These are phyloP conservation scores for Astraeus odoratus DNA, from an alignment of 768 basidiomycete species.

Conservation along the genomic window DNA sequence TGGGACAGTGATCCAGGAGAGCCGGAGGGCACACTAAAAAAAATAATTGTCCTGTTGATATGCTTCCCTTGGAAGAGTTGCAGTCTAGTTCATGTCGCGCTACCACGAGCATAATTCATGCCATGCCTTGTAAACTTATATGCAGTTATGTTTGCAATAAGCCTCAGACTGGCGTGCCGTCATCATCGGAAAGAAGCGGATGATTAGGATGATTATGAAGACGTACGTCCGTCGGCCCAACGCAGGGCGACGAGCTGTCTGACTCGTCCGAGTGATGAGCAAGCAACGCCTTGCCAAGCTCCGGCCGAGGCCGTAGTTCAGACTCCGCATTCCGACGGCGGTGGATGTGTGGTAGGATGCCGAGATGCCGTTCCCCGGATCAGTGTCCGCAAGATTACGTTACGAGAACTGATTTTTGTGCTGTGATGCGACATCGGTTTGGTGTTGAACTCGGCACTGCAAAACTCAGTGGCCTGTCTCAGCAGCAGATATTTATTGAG, in stretches of 20 bases:
- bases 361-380: constrained; percentile 15
- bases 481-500: neutral
- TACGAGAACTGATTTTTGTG: constrained; percentile 16
- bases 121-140: constrained; percentile 7
- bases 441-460: constrained; percentile 2
- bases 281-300: constrained; percentile 1
- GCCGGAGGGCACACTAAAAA: constrained; percentile 61
- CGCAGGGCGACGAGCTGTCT: no score
- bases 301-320: neutral
- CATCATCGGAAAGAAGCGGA: no score
- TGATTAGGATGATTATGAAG: no score
- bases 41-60: neutral
- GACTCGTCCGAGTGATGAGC: no score
- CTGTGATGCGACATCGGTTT: constrained; percentile 2
- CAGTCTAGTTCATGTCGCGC: neutral
- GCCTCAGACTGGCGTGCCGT: no score
- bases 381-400: constrained; percentile 14
- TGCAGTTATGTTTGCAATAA: no score
- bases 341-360: constrained; percentile 8
- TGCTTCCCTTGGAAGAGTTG: neutral
- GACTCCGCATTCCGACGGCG: neutral
- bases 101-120: constrained; percentile 3
- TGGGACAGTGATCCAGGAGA: constrained; percentile 85
- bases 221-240: no score
- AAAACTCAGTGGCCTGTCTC: neutral